Base-by-base conservation (phyloP, 176 grass and related monocot species). In the Chloris gayana region DNA sequence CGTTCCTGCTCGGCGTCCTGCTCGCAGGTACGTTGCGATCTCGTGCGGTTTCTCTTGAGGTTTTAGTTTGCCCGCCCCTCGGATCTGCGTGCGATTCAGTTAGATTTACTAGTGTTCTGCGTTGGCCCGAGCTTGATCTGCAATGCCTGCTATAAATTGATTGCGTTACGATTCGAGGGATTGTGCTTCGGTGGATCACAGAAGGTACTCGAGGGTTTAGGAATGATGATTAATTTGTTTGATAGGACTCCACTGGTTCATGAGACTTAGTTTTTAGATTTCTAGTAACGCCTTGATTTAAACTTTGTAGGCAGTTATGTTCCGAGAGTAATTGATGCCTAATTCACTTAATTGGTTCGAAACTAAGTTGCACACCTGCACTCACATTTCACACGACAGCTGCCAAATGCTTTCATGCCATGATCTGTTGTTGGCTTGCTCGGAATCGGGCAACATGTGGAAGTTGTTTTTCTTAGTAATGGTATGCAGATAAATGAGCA, bases 1-100 rank as follows among this genome's bases (percentile, higher is more conserved):
- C 75, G 79, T 79, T 88, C 69, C 70, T 92, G 74, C 69, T 92
- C 78, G 86, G 79, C 79, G 35, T 92, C 79, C 82, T 89, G 83
- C 73, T 92, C 80, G 86, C 90, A 88, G 89, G 89, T 91, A 79
- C 29, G 18, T 0, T 21, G 51, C 19, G 50, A 74, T 75, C 37
- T 51, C 33, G 7, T n/a, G 22, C 3, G 64, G 47, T 53, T 65
- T 31, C 38, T 72, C 14, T 7, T 37, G 27, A 25, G 41, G 25
- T 35, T 21, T 21, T 14, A 26, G 2, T 9, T 0, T 59, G 22
- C 9, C 1, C 2, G 0, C n/a, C 7, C 5, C 50, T 44, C 32
- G 30, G 84, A 89, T 85, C 82, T 74, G 80, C 3, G 25, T 17
- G 59, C 27, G 26, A 30, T 27, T 31, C 76, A 27, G 47, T 47